Conservation (phyloP, 352 stramenopile genomes). For the Pythium volutum region DNA sequence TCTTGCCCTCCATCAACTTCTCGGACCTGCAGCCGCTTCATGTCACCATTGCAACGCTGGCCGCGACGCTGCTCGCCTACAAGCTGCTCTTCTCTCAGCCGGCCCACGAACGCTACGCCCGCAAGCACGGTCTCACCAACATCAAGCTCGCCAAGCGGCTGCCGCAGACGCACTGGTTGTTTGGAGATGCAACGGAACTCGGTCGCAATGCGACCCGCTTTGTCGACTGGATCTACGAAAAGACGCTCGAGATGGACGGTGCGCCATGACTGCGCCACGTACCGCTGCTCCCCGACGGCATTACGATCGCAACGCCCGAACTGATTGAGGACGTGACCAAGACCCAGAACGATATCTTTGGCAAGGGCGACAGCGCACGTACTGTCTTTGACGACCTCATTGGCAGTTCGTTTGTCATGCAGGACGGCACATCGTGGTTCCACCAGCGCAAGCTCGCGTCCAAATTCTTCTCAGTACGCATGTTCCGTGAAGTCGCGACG, state of each 20-base stretch:
- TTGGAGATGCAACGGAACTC: slow-evolving; percentile 9
- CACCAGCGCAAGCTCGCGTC: slow-evolving; percentile 22
- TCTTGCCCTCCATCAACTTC: background rate
- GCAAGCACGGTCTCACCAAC: background rate
- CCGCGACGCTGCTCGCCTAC: slow-evolving; percentile 11
- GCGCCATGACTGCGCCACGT: too few species aligned
- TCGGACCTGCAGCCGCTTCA: background rate
- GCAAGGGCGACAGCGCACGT: slow-evolving; percentile 13
- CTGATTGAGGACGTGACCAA: slow-evolving; percentile 24
- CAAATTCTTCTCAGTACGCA: slow-evolving; percentile 21
- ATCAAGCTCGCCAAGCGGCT: slow-evolving; percentile 5
- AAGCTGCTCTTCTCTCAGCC: slow-evolving; percentile 11
- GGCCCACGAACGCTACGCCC: slow-evolving; percentile 7
- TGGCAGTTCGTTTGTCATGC: slow-evolving; percentile 18
- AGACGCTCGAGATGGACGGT: too few species aligned
- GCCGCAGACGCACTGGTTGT: background rate
- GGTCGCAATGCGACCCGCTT: slow-evolving; percentile 12
- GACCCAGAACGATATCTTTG: slow-evolving; percentile 21
- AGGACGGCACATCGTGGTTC: slow-evolving; percentile 22
- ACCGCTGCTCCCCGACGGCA: slow-evolving; percentile 9
- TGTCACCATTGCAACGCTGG: background rate
- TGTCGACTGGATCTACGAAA: slow-evolving; percentile 21
- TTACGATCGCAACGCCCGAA: slow-evolving; percentile 13
- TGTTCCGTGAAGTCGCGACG: slow-evolving; percentile 12
- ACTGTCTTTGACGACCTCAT: slow-evolving; percentile 17